Conservation (phyloP, 2,329 filamentous ascomycete genomes). For the Teratosphaeria gauchensis region DNA sequence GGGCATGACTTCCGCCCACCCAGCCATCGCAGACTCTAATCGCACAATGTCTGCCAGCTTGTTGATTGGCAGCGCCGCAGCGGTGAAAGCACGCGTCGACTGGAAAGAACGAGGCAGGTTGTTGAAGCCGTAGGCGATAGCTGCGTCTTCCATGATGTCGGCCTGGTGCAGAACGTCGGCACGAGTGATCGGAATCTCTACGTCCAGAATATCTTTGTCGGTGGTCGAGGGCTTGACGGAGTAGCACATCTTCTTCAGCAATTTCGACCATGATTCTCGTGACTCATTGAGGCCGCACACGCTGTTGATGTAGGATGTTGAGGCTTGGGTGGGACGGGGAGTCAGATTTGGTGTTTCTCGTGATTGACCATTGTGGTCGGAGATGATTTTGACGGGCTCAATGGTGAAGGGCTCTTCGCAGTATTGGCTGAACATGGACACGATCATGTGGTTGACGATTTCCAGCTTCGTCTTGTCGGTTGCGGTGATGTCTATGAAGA, state of each 20-base stretch:
- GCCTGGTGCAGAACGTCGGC: slow-evolving; percentile 94
- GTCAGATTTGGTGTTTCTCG: slow-evolving; percentile 71
- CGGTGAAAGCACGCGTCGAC: slow-evolving; percentile 62
- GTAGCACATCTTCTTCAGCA: slow-evolving; percentile 84
- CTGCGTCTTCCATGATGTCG: slow-evolving; percentile 97
- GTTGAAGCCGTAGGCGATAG: slow-evolving; percentile 96
- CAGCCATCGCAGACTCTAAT: slow-evolving; percentile 80
- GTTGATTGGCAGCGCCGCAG: slow-evolving; percentile 80
- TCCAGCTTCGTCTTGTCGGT: slow-evolving; percentile 94
- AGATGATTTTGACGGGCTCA: slow-evolving; percentile 86
- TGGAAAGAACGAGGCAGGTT: slow-evolving; percentile 80
- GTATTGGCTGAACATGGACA: slow-evolving; percentile 94
- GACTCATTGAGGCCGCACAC: slow-evolving; percentile 76
- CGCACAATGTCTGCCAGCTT: slow-evolving; percentile 90
- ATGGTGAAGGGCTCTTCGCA: slow-evolving; percentile 82
- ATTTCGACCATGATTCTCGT: slow-evolving; percentile 63
- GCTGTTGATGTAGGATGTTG: slow-evolving; percentile 86
- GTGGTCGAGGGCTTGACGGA: slow-evolving; percentile 64
- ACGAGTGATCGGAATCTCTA: slow-evolving; percentile 76
- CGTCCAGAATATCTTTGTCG: slow-evolving; percentile 58
- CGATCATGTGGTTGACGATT: slow-evolving; percentile 89
- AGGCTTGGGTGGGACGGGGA: slow-evolving; percentile 68
- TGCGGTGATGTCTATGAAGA: slow-evolving; percentile 95
- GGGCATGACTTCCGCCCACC: slow-evolving; percentile 93
- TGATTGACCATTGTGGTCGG: slow-evolving; percentile 78